Evolutionary conservation across 352 stramenopile genomes (phyloP), one percentile per base, ranked within the genome.

Genomic region (Globisporangium cylindrosporum): DNA sequence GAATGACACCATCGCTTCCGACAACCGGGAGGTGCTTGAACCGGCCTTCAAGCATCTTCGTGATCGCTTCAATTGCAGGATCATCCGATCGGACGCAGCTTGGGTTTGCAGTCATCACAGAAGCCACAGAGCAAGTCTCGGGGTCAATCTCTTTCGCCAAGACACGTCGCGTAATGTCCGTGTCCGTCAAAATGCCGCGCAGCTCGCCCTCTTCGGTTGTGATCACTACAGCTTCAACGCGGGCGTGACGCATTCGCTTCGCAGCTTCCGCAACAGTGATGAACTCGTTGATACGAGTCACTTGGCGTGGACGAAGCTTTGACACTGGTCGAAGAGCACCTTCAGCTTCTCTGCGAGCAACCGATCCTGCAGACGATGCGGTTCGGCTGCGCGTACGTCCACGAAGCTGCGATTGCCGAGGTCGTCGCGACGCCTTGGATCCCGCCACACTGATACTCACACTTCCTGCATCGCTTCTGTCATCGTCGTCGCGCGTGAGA

Each of bases 21-120:
- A 95, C 77, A 7, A 97, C 86, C 0, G 89, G 89, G 66, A 97
- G 74, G 69, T 97, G 88, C 67, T 95, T 96, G 69, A 95, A 95
- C 12, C 86, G 85, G 9, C 88, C 88, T 73, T 95, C 85, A 4
- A 95, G 78, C 89, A 97, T 97, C 71, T 94, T 92, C 0, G 88
- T 95, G 59, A 97, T 92, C 20, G 89, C 88, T 68, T 95, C 85
- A 29, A 93, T 93, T 0, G 89, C 89, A 34, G 80, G 87, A 59
- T 97, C 89, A 15, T 93, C 85, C 68, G 84, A 86, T 32, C 78
- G 84, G 49, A 96, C 88, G 41, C 86, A 96, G 43, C 74, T 89
- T 25, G 89, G 89, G 57, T 91, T 91, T 14, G 71, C 85, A 3
- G 89, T 97, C 89, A 97, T 97, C 18, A 95, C 88, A 1, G 85